Evolutionary conservation across 352 stramenopile species (phyloP).

Genomic region (Saprolegnia parasitica): DNA sequence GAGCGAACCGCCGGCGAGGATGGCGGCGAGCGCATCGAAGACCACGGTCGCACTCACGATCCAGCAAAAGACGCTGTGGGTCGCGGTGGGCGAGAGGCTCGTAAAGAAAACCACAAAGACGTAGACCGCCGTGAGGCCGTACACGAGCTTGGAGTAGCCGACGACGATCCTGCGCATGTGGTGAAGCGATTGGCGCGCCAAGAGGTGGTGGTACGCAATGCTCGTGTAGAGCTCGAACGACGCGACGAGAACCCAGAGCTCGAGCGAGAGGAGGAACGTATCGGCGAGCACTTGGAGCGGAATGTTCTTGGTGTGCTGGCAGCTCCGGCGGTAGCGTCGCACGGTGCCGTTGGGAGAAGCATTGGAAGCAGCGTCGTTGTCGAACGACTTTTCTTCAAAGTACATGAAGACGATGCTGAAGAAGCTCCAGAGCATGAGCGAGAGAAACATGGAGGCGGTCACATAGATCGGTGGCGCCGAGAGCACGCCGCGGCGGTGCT

Average conservation of each 20-base stretch:
- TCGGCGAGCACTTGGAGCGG: background rate
- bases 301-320: background rate
- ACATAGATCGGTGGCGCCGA: background rate
- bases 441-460: constrained; percentile 2
- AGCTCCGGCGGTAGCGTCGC: constrained; percentile 5
- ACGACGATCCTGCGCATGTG: background rate
- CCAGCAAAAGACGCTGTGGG: background rate
- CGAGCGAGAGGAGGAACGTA: constrained; percentile 1
- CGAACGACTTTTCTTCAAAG: background rate
- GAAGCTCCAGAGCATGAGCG: constrained; percentile 1
- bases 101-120: background rate
- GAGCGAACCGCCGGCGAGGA: constrained; percentile 1
- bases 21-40: constrained; percentile 2
- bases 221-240: constrained; percentile 14
- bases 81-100: background rate
- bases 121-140: background rate
- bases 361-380: background rate
- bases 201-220: constrained; percentile 8
- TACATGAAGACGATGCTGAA: constrained; percentile 16
- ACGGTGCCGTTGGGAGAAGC: background rate
- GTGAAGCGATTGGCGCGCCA: background rate
- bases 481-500: background rate
- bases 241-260: constrained; percentile 2
- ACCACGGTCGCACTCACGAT: background rate
- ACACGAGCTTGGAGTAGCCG: constrained; percentile 6